These are phyloP conservation scores for Euphorbia lathyris DNA, from an alignment of 345 rosid species.

Conservation along the genomic window DNA sequence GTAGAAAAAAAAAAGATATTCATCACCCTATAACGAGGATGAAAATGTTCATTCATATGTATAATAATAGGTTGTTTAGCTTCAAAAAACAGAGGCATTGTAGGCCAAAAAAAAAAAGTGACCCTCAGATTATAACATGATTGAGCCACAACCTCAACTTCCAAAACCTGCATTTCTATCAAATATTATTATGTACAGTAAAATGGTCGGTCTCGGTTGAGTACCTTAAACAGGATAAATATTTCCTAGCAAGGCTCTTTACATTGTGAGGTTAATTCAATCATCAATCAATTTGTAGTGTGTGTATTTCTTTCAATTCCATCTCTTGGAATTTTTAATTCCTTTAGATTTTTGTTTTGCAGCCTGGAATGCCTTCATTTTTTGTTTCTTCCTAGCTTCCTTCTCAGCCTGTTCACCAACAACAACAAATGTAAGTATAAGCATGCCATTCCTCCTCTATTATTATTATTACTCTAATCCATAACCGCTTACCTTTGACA, in stretches of 20 bases:
- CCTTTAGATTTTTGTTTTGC: slow-evolving; percentile 87
- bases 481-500: slow-evolving; percentile 64
- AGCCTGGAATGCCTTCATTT: slow-evolving; percentile 80
- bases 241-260: slow-evolving; percentile 10
- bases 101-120: no score
- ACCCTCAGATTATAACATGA: neutral
- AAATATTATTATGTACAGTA: slow-evolving; percentile 29
- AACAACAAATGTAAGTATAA: neutral
- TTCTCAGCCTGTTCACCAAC: slow-evolving; percentile 63
- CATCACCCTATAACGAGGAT: no score
- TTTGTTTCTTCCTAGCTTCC: slow-evolving; percentile 93
- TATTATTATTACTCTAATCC: neutral
- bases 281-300: neutral
- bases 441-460: neutral
- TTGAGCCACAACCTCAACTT: neutral
- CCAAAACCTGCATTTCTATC: slow-evolving; percentile 6
- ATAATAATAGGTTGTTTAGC: no score
- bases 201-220: slow-evolving; percentile 8
- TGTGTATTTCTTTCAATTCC: slow-evolving; percentile 42
- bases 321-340: slow-evolving; percentile 80
- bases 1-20: no score
- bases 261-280: slow-evolving; percentile 17
- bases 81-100: no score
- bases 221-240: neutral
- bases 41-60: no score